Conservation (phyloP, 1,284 basidiomycete species). For the Sanguinoderma infundibulare region DNA sequence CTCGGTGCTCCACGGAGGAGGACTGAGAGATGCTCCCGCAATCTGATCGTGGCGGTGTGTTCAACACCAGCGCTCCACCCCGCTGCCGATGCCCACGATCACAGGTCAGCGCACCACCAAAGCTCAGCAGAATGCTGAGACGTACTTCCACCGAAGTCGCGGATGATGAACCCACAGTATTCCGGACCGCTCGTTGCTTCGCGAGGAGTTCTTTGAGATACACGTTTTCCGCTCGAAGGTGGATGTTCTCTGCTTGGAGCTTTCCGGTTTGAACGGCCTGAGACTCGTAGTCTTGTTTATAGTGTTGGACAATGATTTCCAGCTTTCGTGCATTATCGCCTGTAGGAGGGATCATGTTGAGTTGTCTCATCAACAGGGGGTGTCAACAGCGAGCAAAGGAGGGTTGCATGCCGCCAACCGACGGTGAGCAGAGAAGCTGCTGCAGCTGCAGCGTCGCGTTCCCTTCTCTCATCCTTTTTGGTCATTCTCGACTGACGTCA, state of each 20-base stretch:
- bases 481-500: no score
- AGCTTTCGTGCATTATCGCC: background rate
- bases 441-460: background rate
- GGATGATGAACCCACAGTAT: background rate
- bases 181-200: background rate
- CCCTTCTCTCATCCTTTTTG: no score
- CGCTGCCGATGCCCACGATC: background rate
- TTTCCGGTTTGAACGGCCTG: background rate
- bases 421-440: background rate
- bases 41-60: background rate
- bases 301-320: background rate
- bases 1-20: background rate
- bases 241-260: background rate
- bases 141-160: background rate
- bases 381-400: background rate
- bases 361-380: background rate
- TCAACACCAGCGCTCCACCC: background rate
- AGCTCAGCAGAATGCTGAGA: background rate
- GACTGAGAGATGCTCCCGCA: background rate
- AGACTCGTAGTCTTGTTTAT: background rate
- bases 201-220: background rate
- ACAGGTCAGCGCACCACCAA: background rate
- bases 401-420: background rate
- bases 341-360: background rate
- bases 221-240: background rate